These are phyloP conservation scores for Claviceps pusilla DNA, from an alignment of 2,329 filamentous ascomycete species.

Conservation along the genomic window DNA sequence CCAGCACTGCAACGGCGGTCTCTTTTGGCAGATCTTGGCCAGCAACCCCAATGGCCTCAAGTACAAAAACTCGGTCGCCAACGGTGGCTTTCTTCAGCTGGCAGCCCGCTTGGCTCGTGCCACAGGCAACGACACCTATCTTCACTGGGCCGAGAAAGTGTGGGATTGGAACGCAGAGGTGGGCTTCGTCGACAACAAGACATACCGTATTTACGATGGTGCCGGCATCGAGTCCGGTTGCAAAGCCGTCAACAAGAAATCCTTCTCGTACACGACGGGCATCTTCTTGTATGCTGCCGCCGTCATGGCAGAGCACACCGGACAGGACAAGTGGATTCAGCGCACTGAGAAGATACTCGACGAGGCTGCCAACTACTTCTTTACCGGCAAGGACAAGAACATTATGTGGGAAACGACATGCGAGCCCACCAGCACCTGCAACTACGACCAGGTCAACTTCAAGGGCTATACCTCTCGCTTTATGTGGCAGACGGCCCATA, in stretches of 20 bases:
- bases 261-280: slow-evolving; percentile 52
- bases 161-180: slow-evolving; percentile 48
- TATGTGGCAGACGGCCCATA: slow-evolving; percentile 41
- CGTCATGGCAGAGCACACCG: slow-evolving; percentile 46
- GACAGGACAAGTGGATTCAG: slow-evolving; percentile 35
- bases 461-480: slow-evolving; percentile 54
- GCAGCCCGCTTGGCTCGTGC: slow-evolving; percentile 59
- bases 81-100: slow-evolving; percentile 72
- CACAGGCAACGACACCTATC: slow-evolving; percentile 50
- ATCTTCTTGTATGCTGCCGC: slow-evolving; percentile 52
- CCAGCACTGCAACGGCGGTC: slow-evolving; percentile 51
- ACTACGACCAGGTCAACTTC: slow-evolving; percentile 50
- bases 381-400: slow-evolving; percentile 35
- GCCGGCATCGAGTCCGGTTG: slow-evolving; percentile 41
- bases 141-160: slow-evolving; percentile 51
- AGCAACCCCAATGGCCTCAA: slow-evolving; percentile 59
- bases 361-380: slow-evolving; percentile 40
- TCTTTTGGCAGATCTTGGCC: slow-evolving; percentile 69
- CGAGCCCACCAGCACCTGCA: slow-evolving; percentile 41
- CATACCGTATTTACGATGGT: slow-evolving; percentile 47
- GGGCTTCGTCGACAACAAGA: slow-evolving; percentile 38
- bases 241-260: slow-evolving; percentile 32
- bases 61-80: slow-evolving; percentile 73
- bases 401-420: slow-evolving; percentile 55
- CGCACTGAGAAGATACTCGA: slow-evolving; percentile 37